Evolutionary conservation across 768 basidiomycete species (phyloP).

Genomic region (Leccinum uliginosum): DNA sequence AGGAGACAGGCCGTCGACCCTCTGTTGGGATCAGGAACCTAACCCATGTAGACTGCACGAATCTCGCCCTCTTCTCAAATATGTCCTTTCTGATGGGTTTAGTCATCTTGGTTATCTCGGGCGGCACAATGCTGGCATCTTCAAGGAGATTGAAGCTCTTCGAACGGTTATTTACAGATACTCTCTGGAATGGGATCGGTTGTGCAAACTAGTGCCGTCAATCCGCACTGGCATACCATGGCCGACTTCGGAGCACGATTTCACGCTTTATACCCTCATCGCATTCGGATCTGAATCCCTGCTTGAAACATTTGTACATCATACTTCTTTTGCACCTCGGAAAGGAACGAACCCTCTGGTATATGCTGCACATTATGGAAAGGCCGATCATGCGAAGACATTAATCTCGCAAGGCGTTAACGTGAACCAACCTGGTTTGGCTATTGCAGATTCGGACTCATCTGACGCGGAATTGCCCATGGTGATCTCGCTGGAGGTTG

Average conservation of each 20-base stretch:
- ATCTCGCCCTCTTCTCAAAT: slow-evolving; percentile 3
- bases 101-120: slow-evolving; percentile 5
- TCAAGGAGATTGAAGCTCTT: slow-evolving; percentile 2
- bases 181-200: not conserved
- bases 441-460: not conserved
- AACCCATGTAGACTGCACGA: not conserved
- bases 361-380: not conserved
- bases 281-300: slow-evolving; percentile 1
- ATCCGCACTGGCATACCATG: not conserved
- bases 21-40: not conserved
- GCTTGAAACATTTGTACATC: not conserved
- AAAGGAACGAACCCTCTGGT: slow-evolving; percentile 5
- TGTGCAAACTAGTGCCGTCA: not conserved
- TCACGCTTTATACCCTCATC: slow-evolving; percentile 6
- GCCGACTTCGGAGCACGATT: slow-evolving; percentile 2
- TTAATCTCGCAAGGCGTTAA: not conserved
- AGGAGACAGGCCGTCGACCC: not conserved
- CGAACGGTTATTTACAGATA: not conserved
- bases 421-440: not conserved
- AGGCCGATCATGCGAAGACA: not conserved
- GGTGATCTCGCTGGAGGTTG: not conserved
- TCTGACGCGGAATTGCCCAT: not conserved
- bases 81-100: slow-evolving; percentile 11
- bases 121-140: not conserved
- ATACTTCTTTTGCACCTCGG: not conserved